These are phyloP conservation scores for Leucaena leucocephala DNA, from an alignment of 306 rosid genomes.

Conservation along the genomic window DNA sequence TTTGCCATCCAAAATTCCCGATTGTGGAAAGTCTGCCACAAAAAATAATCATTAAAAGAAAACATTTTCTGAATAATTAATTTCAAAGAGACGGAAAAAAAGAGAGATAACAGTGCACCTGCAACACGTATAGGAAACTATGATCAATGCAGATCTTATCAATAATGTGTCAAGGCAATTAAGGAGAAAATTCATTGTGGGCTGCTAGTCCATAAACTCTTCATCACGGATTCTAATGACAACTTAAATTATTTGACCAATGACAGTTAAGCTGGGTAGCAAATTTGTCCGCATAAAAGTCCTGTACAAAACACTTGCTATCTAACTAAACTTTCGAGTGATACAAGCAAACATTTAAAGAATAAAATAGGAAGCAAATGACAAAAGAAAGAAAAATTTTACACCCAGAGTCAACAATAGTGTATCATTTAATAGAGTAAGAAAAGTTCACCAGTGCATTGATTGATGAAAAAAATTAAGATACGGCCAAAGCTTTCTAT, in stretches of 20 bases:
- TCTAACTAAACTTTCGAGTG: background rate
- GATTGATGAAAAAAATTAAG: background rate
- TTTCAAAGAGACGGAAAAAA: background rate
- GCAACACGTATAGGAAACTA: background rate
- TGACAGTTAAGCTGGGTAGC: background rate
- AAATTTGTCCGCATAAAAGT: too few relatives aligned
- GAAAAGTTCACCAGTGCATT: background rate
- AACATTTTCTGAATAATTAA: background rate
- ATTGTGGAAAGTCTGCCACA: conserved; percentile 53
- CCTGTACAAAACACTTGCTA: background rate
- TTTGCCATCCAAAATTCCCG: conserved; percentile 69
- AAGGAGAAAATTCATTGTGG: background rate
- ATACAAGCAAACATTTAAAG: background rate
- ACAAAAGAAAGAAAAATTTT: background rate
- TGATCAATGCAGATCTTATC: conserved; percentile 12
- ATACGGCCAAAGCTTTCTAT: conserved; percentile 6
- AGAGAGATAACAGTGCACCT: background rate
- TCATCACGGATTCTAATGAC: conserved; percentile 10
- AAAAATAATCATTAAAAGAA: conserved; percentile 10
- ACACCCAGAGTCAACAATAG: background rate
- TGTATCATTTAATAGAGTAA: background rate
- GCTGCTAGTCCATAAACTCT: background rate
- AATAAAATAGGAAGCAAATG: too few relatives aligned
- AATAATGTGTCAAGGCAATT: background rate
- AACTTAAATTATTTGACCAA: background rate